Percentiles rank a stretch among this genome's conserved stretches.
Evolutionary conservation across 202 grass and related monocot genomes (phyloP).

Genomic region (Panicum hallii): DNA sequence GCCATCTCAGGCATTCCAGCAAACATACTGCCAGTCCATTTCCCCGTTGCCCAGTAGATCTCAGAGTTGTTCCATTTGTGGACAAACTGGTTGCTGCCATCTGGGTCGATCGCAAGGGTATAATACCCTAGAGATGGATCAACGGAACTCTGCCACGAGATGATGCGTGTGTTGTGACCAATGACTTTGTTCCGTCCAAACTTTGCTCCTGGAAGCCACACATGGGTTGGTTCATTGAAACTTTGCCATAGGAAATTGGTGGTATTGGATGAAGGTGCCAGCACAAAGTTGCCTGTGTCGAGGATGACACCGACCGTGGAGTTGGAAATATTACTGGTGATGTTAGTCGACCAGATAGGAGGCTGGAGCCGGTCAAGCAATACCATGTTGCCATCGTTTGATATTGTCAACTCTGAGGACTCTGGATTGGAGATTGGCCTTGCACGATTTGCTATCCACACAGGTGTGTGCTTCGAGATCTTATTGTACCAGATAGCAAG

Average conservation of each 20-base stretch:
- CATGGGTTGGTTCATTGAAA: constrained; percentile 47
- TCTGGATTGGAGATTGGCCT: not conserved
- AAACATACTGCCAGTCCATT: constrained; percentile 36
- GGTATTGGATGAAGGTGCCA: constrained; percentile 38
- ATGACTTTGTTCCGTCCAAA: constrained; percentile 46
- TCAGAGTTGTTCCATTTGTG: constrained; percentile 43
- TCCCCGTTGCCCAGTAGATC: constrained; percentile 38
- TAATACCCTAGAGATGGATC: constrained; percentile 45
- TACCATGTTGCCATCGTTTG: constrained; percentile 5
- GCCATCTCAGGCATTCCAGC: constrained; percentile 43
- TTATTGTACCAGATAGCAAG: constrained; percentile 7
- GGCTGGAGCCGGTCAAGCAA: constrained; percentile 2
- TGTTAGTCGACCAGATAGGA: constrained; percentile 47
- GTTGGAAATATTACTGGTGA: constrained; percentile 4
- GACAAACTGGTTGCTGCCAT: constrained; percentile 36
- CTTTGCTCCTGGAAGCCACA: constrained; percentile 48
- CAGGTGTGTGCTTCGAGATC: not conserved
- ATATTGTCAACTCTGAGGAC: not conserved
- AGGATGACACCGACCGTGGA: constrained; percentile 40
- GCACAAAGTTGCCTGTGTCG: constrained; percentile 43
- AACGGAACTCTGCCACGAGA: constrained; percentile 37
- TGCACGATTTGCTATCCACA: not conserved
- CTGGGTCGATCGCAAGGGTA: constrained; percentile 27
- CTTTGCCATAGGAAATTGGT: constrained; percentile 52
- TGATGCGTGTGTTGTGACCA: not conserved